Evolutionary conservation across 208 protist genomes (phyloP), one percentile per base, ranked within the genome.

Genomic region (Phytomonas sp.): DNA sequence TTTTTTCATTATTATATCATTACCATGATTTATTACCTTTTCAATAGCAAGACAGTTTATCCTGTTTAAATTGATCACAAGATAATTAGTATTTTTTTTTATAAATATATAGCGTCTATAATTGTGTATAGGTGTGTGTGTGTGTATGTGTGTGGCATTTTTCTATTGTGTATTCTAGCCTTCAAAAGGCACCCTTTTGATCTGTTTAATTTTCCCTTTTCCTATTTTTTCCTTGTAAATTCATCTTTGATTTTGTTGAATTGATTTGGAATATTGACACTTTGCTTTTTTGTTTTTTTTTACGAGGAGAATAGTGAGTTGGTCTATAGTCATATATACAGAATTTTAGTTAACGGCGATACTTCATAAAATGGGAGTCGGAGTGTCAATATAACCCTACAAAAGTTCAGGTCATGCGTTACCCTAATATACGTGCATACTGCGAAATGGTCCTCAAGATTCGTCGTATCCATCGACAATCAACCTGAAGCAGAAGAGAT

Each of bases 221-320:
- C 12, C 7, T 64, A 42, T 64, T 64, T 2, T n/a, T 64, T 64
- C 11, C 60, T 32, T 63, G 60, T 37, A 60, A 60, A 23, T 60
- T 60, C n/a, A 60, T n/a, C 23, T n/a, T n/a, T 60, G 5, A 62
- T 34, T 62, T 34, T 30, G 30, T 8, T 62, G 3, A 62, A 62
- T 11, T 62, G 8, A 62, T 11, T 8, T 8, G 30, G 8, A 33
- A 62, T 11, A 62, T 11, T 3, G 59, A 62, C 5, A 62, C 29
- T 8, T 34, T 33, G 3, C 8, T 8, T 14, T 4, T 64, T 23
- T 64, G 5, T 62, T 30, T 8, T 14, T 4, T 64, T 23, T 64
- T 40, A 2, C 19, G 19, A 64, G 34, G 32, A 64, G 34, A 14
- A 64, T 16, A 42, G 61, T 64, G 61, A 64, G 16, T 14, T 4